Conservation (phyloP, 1,139 yeast genomes). For the Candida pseudoviswanathii region DNA sequence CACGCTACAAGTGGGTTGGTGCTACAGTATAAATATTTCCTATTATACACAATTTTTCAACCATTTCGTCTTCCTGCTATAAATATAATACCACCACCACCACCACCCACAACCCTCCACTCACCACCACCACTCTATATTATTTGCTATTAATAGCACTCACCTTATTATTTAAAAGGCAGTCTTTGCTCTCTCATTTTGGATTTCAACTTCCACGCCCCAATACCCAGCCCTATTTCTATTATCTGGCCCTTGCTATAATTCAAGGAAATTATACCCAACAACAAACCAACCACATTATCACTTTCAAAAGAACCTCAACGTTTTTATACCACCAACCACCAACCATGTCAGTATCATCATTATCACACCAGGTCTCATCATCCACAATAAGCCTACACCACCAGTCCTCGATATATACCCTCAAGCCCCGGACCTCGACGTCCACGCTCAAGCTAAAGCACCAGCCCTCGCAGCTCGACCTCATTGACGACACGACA, state of each 20-base stretch:
- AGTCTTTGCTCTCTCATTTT: background rate
- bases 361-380: background rate
- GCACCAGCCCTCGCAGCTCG: constrained; percentile 56
- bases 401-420: constrained; percentile 1
- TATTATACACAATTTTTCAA: background rate
- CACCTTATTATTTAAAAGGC: no score
- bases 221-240: background rate
- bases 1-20: background rate
- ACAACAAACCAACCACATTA: background rate
- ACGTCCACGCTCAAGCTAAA: constrained; percentile 6
- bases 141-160: background rate
- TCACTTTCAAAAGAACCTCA: background rate
- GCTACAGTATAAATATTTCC: background rate
- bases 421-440: constrained; percentile 1
- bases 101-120: background rate
- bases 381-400: background rate
- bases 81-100: no score
- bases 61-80: background rate
- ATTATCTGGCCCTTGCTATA: background rate
- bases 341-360: constrained; percentile 1
- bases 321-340: background rate
- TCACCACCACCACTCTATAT: background rate
- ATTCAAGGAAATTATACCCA: background rate
- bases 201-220: background rate
- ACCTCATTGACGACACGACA: constrained; percentile 60